Percentiles rank a stretch among this genome's conserved stretches.
These are phyloP conservation scores for Haplosporangium sp. DNA, from an alignment of 371 early-diverging fungal genomes.

Conservation along the genomic window DNA sequence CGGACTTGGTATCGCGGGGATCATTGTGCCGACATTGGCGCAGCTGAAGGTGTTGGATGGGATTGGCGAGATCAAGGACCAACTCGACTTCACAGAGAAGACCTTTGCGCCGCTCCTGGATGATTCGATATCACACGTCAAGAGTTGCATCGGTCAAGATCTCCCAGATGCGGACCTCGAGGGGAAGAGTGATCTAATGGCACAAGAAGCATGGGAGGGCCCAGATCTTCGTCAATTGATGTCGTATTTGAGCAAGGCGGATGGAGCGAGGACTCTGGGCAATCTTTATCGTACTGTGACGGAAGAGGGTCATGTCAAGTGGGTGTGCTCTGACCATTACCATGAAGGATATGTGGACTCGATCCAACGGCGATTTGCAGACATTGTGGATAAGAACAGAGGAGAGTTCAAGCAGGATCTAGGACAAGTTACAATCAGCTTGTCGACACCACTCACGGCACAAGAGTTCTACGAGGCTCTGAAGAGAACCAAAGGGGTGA, in stretches of 20 bases:
- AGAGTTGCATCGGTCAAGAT: neutral
- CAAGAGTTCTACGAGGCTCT: slow-evolving; percentile 1
- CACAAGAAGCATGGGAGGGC: slow-evolving; percentile 1
- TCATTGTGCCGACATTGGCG: slow-evolving; percentile 12
- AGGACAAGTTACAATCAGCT: neutral
- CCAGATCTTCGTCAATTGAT: slow-evolving; percentile 11
- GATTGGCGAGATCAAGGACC: neutral
- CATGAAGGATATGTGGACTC: neutral
- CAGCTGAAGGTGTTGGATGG: neutral
- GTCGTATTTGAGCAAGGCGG: neutral
- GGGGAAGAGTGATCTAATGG: too few relatives aligned
- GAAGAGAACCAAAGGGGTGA: neutral
- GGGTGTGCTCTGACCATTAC: slow-evolving; percentile 22
- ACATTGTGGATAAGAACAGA: neutral
- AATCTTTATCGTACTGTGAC: slow-evolving; percentile 15
- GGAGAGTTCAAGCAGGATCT: neutral
- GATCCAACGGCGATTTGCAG: neutral
- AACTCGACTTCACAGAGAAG: neutral
- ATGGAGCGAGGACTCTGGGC: slow-evolving; percentile 2
- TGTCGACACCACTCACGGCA: neutral
- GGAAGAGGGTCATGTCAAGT: slow-evolving; percentile 10
- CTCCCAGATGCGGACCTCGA: neutral
- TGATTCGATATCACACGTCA: slow-evolving; percentile 4
- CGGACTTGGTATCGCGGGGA: slow-evolving; percentile 3
- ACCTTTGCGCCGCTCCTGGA: neutral